phyloP scores from a whole-genome alignment of 805 yeast genomes.

The Candida ovalis region DNA sequence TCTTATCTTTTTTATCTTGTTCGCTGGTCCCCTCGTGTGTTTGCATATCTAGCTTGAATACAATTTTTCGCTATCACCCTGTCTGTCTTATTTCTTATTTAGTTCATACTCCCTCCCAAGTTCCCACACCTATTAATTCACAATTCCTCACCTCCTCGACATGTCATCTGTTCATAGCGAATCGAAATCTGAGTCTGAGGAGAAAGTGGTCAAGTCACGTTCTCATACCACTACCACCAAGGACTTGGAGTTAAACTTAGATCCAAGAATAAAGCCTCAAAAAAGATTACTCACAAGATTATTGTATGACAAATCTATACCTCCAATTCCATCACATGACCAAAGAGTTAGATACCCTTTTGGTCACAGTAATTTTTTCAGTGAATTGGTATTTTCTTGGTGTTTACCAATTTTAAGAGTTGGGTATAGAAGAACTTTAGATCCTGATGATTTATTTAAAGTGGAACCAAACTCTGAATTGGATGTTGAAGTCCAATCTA shows the following conservation, averaged over 20 bases:
- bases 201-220: background rate
- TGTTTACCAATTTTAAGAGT: constrained; percentile 55
- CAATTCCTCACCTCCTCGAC: no score
- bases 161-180: background rate
- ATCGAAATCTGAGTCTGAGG: background rate
- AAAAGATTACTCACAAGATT: constrained; percentile 33
- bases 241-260: constrained; percentile 4
- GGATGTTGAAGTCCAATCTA: constrained; percentile 38
- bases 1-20: no score
- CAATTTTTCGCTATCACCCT: no score
- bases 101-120: no score
- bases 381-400: constrained; percentile 60
- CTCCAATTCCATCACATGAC: constrained; percentile 49
- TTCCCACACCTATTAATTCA: no score
- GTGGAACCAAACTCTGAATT: constrained; percentile 36
- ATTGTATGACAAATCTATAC: constrained; percentile 34
- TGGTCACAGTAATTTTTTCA: constrained; percentile 35
- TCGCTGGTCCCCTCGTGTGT: no score
- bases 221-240: background rate
- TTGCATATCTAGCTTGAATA: no score
- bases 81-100: no score
- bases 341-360: constrained; percentile 48
- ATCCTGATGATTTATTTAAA: constrained; percentile 57
- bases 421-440: constrained; percentile 70
- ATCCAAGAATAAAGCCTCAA: constrained; percentile 30